These are phyloP conservation scores for Lepidium sativum DNA, from an alignment of 345 rosid genomes.

Conservation along the genomic window DNA sequence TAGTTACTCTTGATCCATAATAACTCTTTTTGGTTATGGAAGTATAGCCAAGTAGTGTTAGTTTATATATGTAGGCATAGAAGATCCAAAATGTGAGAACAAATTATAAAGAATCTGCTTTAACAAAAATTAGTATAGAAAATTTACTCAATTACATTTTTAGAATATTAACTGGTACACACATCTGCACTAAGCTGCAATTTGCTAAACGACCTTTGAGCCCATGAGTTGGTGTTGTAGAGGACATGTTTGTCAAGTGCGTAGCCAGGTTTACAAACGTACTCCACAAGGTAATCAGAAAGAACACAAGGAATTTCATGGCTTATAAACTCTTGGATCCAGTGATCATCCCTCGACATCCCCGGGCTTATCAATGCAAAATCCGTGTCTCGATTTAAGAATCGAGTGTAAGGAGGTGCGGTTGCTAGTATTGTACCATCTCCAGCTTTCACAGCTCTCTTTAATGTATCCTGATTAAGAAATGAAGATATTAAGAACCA, in stretches of 20 bases:
- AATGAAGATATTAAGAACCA: not conserved
- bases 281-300: constrained; percentile 88
- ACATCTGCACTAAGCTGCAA: constrained; percentile 20
- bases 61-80: constrained; percentile 1
- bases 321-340: constrained; percentile 81
- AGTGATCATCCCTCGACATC: constrained; percentile 52
- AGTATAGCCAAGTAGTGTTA: constrained; percentile 17
- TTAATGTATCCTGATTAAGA: constrained; percentile 68
- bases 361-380: constrained; percentile 80
- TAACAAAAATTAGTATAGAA: not conserved
- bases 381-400: constrained; percentile 60
- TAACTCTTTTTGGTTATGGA: not conserved
- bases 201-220: constrained; percentile 52
- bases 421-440: constrained; percentile 88
- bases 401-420: constrained; percentile 88
- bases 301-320: constrained; percentile 80
- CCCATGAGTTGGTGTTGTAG: constrained; percentile 69
- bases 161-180: not conserved
- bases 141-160: not conserved
- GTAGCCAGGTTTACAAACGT: constrained; percentile 86
- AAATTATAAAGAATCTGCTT: not conserved
- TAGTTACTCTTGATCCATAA: not conserved
- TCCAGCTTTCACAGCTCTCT: constrained; percentile 91
- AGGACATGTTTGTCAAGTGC: constrained; percentile 76
- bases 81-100: not conserved